Evolutionary conservation across 2,329 filamentous ascomycete species (phyloP), one percentile per base, ranked within the genome.

Genomic region (Pseudogymnoascus sp.): DNA sequence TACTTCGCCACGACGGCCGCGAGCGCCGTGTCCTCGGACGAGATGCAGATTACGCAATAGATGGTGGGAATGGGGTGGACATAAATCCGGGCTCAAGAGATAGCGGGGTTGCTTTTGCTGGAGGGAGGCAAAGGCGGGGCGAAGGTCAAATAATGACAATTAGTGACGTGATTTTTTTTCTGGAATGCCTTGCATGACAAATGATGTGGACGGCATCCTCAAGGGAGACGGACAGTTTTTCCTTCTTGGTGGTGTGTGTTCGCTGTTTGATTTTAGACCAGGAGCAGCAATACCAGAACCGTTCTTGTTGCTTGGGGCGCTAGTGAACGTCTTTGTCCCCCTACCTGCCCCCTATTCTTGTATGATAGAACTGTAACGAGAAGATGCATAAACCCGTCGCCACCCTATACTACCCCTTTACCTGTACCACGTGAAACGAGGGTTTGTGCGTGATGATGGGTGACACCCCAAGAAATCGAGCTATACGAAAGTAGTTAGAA

Each of bases 1-100:
- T 99, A 93, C 80, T 99, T 96, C 77, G 94, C 94, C 66, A 96
- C 92, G 64, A 95, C 90, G 66, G 93, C 94, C 57, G 87, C 88
- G 64, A 86, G 74, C 63, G 77, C 70, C 71, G 68, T 72, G 58
- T 67, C 77, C 66, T 76, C 77, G 63, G 81, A 82, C 71, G 77
- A 74, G 64, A 82, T 81, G 80, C 77, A 79, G 70, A 84, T 78
- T 65, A 81, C 78, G 65, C 78, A 72, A 67, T 74, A 72, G 68
- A 70, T 66, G 60, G 67, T 3, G 22, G 47, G 28, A 28, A 54
- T n/a, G 47, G 20, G 41, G n/a, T 54, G 47, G 47, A 35, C 28
- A 54, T 54, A 54, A 54, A 54, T 35, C 25, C 4, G 47, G 47
- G 28, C 33, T 18, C 18, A 18, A 25, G 58, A 22, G 30, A 28